These are phyloP conservation scores for Fraxinus angustifolia DNA, from an alignment of 305 asterid genomes.

Conservation along the genomic window DNA sequence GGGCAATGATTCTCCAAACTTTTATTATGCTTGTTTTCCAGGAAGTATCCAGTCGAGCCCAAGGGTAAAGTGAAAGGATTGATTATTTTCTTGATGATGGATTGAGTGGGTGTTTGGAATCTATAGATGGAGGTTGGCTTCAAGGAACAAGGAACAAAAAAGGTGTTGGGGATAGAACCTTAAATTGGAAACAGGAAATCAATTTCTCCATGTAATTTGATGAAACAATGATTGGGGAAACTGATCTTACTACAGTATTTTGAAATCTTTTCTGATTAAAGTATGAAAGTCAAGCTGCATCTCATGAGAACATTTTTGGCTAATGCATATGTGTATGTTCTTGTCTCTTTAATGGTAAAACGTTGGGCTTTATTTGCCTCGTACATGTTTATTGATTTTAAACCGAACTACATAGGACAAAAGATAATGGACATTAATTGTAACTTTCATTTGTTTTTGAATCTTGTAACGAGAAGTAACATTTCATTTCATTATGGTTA, in stretches of 20 bases:
- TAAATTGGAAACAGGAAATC: constrained; percentile 27
- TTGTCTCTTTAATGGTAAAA: neutral
- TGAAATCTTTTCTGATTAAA: neutral
- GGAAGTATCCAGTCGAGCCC: constrained; percentile 66
- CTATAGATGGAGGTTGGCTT: constrained; percentile 74
- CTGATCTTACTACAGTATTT: neutral
- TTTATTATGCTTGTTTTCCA: constrained; percentile 55
- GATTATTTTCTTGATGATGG: constrained; percentile 75
- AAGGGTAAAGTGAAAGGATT: constrained; percentile 60
- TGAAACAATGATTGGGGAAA: neutral
- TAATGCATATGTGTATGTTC: neutral
- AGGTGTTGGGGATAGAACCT: constrained; percentile 18
- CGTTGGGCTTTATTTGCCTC: neutral
- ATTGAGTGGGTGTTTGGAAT: constrained; percentile 59
- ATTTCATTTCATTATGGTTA: neutral
- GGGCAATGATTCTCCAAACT: constrained; percentile 32
- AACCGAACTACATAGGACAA: neutral
- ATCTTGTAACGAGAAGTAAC: neutral
- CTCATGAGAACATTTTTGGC: neutral
- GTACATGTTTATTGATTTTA: neutral
- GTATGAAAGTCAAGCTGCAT: neutral
- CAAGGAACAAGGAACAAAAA: constrained; percentile 23
- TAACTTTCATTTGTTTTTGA: neutral
- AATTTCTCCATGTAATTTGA: constrained; percentile 18
- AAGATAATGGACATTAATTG: neutral